Evolutionary conservation across 1,284 basidiomycete species (phyloP).

Genomic region (Moniliella sp.): DNA sequence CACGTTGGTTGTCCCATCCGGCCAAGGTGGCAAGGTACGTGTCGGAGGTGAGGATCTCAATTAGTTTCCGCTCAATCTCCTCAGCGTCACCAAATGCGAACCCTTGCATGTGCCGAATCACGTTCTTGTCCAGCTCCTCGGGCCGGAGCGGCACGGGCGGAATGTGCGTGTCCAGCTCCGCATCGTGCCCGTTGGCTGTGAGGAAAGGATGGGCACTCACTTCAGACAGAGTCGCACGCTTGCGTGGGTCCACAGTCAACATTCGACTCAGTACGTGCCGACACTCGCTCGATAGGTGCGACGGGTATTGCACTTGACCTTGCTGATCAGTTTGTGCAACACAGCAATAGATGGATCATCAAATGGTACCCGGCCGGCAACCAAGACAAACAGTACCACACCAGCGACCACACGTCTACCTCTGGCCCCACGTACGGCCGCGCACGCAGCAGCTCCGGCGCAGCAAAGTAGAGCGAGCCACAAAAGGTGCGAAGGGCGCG

Average conservation of each 20-base stretch:
- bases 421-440: slow-evolving; percentile 89
- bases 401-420: slow-evolving; percentile 98
- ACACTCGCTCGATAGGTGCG: slow-evolving; percentile 78
- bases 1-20: slow-evolving; percentile 50
- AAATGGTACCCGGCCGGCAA: slow-evolving; percentile 93
- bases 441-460: slow-evolving; percentile 83
- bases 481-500: slow-evolving; percentile 77
- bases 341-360: slow-evolving; percentile 98
- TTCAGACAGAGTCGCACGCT: slow-evolving; percentile 61
- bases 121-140: slow-evolving; percentile 62
- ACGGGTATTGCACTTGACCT: slow-evolving; percentile 83
- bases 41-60: slow-evolving; percentile 58
- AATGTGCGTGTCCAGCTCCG: slow-evolving; percentile 55
- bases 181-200: slow-evolving; percentile 72
- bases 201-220: slow-evolving; percentile 73
- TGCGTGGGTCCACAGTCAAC: slow-evolving; percentile 73
- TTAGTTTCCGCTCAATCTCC: slow-evolving; percentile 56
- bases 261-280: slow-evolving; percentile 78
- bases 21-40: slow-evolving; percentile 51
- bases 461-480: slow-evolving; percentile 93
- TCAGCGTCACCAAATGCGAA: slow-evolving; percentile 82
- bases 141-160: slow-evolving; percentile 66
- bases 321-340: slow-evolving; percentile 95
- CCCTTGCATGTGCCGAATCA: slow-evolving; percentile 75
- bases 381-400: slow-evolving; percentile 84